phyloP scores from a whole-genome alignment of 352 stramenopile species.

The Phytophthora citricola region DNA sequence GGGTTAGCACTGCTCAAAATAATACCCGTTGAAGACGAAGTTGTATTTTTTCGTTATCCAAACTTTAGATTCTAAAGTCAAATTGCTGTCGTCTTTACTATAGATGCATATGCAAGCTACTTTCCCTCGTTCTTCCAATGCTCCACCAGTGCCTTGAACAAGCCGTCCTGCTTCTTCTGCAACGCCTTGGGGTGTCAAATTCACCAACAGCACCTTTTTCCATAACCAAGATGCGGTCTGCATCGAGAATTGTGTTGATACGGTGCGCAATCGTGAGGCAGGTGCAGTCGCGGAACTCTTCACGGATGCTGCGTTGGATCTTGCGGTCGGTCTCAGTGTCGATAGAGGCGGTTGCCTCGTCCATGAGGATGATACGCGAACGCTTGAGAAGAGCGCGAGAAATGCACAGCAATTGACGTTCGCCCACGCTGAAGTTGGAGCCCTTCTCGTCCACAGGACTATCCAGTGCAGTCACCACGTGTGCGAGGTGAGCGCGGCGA shows the following conservation, averaged over 20 bases:
- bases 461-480: conserved; percentile 59
- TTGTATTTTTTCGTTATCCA: conserved; percentile 15
- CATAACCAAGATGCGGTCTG: conserved; percentile 96
- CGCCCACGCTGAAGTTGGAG: conserved; percentile 95
- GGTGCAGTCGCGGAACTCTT: conserved; percentile 94
- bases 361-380: conserved; percentile 96
- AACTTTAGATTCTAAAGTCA: neutral
- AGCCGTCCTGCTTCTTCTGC: conserved; percentile 65
- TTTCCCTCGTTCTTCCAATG: conserved; percentile 77
- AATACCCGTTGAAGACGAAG: conserved; percentile 3
- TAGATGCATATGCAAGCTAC: conserved; percentile 16
- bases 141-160: conserved; percentile 80
- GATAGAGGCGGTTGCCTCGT: conserved; percentile 96
- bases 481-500: conserved; percentile 74
- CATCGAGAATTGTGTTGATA: conserved; percentile 97
- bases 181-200: conserved; percentile 90
- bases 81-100: neutral
- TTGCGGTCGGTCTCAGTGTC: conserved; percentile 91
- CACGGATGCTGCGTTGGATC: conserved; percentile 91
- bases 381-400: conserved; percentile 93
- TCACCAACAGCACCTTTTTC: conserved; percentile 93
- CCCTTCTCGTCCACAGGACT: conserved; percentile 88
- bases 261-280: conserved; percentile 97
- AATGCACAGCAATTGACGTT: conserved; percentile 97
- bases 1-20: conserved; percentile 21